These are phyloP conservation scores for Ascochyta koolunga DNA, from an alignment of 2,329 filamentous ascomycete species.

Conservation along the genomic window DNA sequence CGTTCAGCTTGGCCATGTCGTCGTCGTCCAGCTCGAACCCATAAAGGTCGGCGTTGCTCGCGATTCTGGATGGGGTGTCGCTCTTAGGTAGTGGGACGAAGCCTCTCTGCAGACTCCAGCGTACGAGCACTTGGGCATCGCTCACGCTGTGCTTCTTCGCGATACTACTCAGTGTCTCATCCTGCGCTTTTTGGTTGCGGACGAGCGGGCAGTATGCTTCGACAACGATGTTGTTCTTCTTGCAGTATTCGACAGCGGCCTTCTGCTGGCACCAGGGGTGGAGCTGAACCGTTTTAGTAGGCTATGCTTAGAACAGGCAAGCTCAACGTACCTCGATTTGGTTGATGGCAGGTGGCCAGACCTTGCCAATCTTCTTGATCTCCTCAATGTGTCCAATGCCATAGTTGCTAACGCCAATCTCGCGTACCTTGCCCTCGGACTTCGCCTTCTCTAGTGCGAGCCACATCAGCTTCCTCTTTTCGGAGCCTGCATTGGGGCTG, in stretches of 20 bases:
- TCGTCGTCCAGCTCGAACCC: slow-evolving; percentile 43
- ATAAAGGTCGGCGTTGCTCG: slow-evolving; percentile 46
- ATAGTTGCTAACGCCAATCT: slow-evolving; percentile 77
- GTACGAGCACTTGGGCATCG: slow-evolving; percentile 76
- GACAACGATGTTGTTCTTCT: slow-evolving; percentile 64
- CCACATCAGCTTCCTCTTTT: slow-evolving; percentile 68
- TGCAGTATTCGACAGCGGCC: slow-evolving; percentile 63
- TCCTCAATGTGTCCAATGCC: slow-evolving; percentile 71
- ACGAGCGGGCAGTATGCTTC: slow-evolving; percentile 71
- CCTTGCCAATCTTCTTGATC: slow-evolving; percentile 67
- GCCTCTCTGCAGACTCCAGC: slow-evolving; percentile 82
- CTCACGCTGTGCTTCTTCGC: slow-evolving; percentile 75
- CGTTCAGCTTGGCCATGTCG: slow-evolving; percentile 45
- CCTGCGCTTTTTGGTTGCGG: slow-evolving; percentile 73
- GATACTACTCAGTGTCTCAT: slow-evolving; percentile 68
- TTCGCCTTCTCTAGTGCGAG: slow-evolving; percentile 67
- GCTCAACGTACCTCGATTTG: slow-evolving; percentile 68
- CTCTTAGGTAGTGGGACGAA: slow-evolving; percentile 49
- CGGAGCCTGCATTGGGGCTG: slow-evolving; percentile 62
- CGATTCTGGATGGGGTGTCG: slow-evolving; percentile 44
- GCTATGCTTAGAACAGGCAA: neutral
- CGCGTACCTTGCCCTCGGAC: slow-evolving; percentile 64
- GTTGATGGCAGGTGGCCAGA: slow-evolving; percentile 74
- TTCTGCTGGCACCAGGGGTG: slow-evolving; percentile 75
- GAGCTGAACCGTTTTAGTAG: slow-evolving; percentile 55